These are phyloP conservation scores for Bryoglossum gracile DNA, from an alignment of 495 filamentous ascomycete genomes.

Conservation along the genomic window DNA sequence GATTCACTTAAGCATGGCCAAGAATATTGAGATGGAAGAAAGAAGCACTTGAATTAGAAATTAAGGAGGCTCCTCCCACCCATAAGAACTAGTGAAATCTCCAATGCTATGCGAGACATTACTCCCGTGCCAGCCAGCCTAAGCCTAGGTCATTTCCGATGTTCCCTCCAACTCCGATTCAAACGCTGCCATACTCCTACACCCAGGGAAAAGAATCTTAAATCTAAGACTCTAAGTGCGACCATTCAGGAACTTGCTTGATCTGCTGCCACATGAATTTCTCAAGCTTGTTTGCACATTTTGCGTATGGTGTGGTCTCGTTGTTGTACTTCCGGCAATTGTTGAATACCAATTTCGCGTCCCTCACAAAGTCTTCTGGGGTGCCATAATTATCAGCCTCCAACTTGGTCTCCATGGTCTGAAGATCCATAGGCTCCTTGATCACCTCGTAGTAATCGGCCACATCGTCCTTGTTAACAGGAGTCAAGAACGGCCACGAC, in stretches of 20 bases:
- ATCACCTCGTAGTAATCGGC: slow-evolving; percentile 98
- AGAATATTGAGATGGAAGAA: too few species aligned
- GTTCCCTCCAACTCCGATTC: background rate
- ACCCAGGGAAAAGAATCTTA: too few species aligned
- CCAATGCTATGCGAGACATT: too few species aligned
- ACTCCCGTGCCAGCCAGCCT: too few species aligned
- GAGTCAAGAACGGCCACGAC: slow-evolving; percentile 90
- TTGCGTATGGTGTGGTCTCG: slow-evolving; percentile 90
- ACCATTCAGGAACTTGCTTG: slow-evolving; percentile 92
- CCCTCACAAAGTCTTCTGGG: slow-evolving; percentile 88
- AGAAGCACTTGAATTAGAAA: too few species aligned
- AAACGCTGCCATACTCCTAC: too few species aligned
- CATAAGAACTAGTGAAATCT: too few species aligned
- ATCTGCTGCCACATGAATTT: slow-evolving; percentile 96
- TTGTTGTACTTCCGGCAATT: slow-evolving; percentile 96
- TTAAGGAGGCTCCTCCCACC: too few species aligned
- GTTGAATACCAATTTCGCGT: slow-evolving; percentile 86
- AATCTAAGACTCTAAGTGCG: slow-evolving; percentile 34
- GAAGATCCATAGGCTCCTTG: slow-evolving; percentile 94
- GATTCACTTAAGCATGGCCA: too few species aligned
- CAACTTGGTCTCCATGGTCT: slow-evolving; percentile 91
- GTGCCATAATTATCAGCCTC: slow-evolving; percentile 88
- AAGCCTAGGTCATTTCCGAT: too few species aligned
- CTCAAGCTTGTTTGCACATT: slow-evolving; percentile 91
- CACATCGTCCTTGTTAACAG: slow-evolving; percentile 92